Percentiles rank a stretch among this genome's conserved stretches.
Conservation (phyloP, 352 stramenopile species). For the Phytophthora hybrid region DNA sequence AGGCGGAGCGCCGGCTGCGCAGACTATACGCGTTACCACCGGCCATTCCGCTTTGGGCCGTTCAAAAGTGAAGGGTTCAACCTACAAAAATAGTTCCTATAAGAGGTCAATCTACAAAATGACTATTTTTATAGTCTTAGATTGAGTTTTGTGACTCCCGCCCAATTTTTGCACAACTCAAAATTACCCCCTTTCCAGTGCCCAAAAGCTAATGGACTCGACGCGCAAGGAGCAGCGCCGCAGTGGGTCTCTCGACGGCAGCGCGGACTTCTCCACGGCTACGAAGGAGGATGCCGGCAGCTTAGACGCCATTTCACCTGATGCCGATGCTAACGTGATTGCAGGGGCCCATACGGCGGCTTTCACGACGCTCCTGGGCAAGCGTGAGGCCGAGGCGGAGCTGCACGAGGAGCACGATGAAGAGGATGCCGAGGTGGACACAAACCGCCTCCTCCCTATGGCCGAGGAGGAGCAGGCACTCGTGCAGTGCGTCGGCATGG, state of each 20-base stretch:
- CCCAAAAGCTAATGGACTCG: conserved; percentile 38
- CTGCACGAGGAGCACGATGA: conserved; percentile 61
- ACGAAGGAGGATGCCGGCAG: conserved; percentile 27
- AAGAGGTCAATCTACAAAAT: neutral
- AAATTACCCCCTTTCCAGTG: conserved; percentile 10
- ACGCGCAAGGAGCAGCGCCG: conserved; percentile 33
- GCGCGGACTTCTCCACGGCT: conserved; percentile 23
- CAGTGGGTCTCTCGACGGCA: conserved; percentile 27
- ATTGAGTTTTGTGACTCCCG: neutral
- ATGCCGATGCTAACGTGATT: conserved; percentile 12
- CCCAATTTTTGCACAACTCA: neutral
- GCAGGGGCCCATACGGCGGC: conserved; percentile 24
- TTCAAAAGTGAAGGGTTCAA: neutral
- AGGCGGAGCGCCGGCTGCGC: conserved; percentile 25
- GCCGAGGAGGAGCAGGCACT: conserved; percentile 68
- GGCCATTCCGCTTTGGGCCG: conserved; percentile 9
- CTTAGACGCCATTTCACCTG: conserved; percentile 4
- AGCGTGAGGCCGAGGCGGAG: conserved; percentile 69
- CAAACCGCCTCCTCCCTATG: conserved; percentile 57
- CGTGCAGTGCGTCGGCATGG: conserved; percentile 74
- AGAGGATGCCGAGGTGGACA: conserved; percentile 61
- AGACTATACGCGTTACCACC: conserved; percentile 40
- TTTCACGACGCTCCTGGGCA: conserved; percentile 66
- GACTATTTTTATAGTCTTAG: neutral
- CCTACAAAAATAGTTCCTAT: neutral